Evolutionary conservation across 2,329 filamentous ascomycete genomes (phyloP), one percentile per base, ranked within the genome.

Genomic region (Verticillium nonalfalfae): DNA sequence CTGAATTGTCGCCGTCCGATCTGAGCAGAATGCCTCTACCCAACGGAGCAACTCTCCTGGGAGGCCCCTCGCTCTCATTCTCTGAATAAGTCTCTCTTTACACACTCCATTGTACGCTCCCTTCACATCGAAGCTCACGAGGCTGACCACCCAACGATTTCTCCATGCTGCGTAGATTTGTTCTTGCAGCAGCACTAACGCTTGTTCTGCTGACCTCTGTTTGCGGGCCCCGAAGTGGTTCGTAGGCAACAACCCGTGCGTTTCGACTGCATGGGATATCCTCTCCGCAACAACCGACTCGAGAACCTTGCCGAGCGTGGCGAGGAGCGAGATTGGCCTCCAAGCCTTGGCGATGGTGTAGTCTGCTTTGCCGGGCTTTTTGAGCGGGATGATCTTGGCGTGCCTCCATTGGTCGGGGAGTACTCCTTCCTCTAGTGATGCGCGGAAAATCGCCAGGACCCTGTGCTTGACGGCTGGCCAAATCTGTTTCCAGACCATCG

Each of bases 71-170:
- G 64, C 67, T 36, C 52, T 60, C 50, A 70, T 59, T 60, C 65
- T 65, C 55, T 66, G 56, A 34, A 68, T 33, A 7, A 69, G 61
- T 65, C 71, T 61, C 55, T 74, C 68, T 61, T 74, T 75, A 31
- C 64, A 74, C 18, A 78, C 73, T 21, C 75, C 67, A 58, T 78
- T 78, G 61, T 75, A 78, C 58, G 73, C 75, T n/a, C 74, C 73
- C 63, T 78, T 77, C 1, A 78, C 67, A 65, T 78, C 71, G 58
- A 77, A 77, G 59, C 69, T 74, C 57, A 75, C 66, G 10, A 76
- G 66, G 58, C 71, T 74, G 7, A 75, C 62, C 9, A 72, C 68
- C 63, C 69, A 69, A 5, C 52, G 21, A 14, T 33, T 33, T 34
- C 52, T 50, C 18, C 61, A 36, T 15, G 60, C 57, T 38, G 21